Conservation (phyloP, 495 filamentous ascomycete species). For the Penicillium daleae region DNA sequence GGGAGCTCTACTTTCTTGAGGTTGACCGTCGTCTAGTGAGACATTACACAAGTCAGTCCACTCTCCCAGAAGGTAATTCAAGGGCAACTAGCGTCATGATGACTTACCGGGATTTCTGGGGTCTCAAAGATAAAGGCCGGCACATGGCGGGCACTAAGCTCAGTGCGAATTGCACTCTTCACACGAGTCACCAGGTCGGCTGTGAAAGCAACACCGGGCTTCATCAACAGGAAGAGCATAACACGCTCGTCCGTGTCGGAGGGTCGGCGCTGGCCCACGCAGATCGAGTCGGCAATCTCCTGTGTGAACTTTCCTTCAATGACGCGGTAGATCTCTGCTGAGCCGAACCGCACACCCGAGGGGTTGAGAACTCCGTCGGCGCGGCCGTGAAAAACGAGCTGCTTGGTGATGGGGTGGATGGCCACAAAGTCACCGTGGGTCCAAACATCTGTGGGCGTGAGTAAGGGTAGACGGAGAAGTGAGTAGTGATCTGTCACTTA, state of each 20-base stretch:
- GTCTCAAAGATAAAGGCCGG: slow-evolving; percentile 81
- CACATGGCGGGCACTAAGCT: slow-evolving; percentile 72
- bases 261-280: slow-evolving; percentile 73
- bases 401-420: slow-evolving; percentile 67
- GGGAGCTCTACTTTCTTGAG: slow-evolving; percentile 85
- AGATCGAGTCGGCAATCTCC: slow-evolving; percentile 67
- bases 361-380: slow-evolving; percentile 81
- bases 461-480: neutral
- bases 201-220: slow-evolving; percentile 58
- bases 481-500: slow-evolving; percentile 18
- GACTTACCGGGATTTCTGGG: slow-evolving; percentile 74
- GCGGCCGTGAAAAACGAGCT: slow-evolving; percentile 70
- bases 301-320: slow-evolving; percentile 67
- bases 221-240: slow-evolving; percentile 52
- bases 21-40: slow-evolving; percentile 72
- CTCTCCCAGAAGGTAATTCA: too few species aligned
- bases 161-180: slow-evolving; percentile 62
- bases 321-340: slow-evolving; percentile 76
- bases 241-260: slow-evolving; percentile 73
- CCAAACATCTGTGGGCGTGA: slow-evolving; percentile 60
- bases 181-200: slow-evolving; percentile 60
- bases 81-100: slow-evolving; percentile 3
- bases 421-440: slow-evolving; percentile 79
- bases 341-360: slow-evolving; percentile 76
- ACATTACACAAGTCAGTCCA: slow-evolving; percentile 11